Evolutionary conservation across 2,329 filamentous ascomycete species (phyloP), one percentile per base, ranked within the genome.

Genomic region (Ploettnerulaceae sp.): DNA sequence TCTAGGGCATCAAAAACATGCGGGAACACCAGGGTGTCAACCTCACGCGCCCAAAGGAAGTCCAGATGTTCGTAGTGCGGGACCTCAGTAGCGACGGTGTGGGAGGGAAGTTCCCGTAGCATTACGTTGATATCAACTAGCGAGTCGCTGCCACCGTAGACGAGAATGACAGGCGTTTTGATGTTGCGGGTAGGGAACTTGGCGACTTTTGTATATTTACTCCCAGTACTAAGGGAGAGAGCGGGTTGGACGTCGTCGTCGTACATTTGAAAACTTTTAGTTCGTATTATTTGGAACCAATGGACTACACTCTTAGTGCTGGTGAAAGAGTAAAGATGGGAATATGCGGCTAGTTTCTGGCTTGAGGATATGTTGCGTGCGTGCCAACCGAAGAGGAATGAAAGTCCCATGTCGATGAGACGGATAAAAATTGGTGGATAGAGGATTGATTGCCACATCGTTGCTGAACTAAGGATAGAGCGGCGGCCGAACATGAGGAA

Each of bases 251-350:
- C 78, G 59, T 97, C 91, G 63, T 98, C 93, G 63, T 98, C 93
- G 66, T 90, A 97, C 87, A 98, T 96, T 67, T 98, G 93, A 66
- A 98, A 97, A 20, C 82, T 89, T 60, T 89, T 87, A 61, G 91
- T 96, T 55, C 93, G 84, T 60, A 98, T 98, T 63, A 98, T 96
- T 64, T 98, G 93, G 66, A 98, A 98, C 93, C 93, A 98, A 64
- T 98, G 93, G 0, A 98, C 93, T 7, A 98, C 89, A 15, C 84
- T 90, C 69, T 98, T 98, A 47, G 89, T 95, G 64, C 88, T 95
- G 0, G 91, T 96, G 65, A 91, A 97, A 0, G 90, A 96, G 70
- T 95, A 98, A 0, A 98, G 71, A 69, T 98, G 93, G 7, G 91
- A 85, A 64, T 98, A 98, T 1, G 89, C 89, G 2, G 93, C 93